Percentiles rank a stretch among this genome's conserved stretches.
phyloP scores from a whole-genome alignment of 331 rosid genomes.

The Phaseolus coccineus region DNA sequence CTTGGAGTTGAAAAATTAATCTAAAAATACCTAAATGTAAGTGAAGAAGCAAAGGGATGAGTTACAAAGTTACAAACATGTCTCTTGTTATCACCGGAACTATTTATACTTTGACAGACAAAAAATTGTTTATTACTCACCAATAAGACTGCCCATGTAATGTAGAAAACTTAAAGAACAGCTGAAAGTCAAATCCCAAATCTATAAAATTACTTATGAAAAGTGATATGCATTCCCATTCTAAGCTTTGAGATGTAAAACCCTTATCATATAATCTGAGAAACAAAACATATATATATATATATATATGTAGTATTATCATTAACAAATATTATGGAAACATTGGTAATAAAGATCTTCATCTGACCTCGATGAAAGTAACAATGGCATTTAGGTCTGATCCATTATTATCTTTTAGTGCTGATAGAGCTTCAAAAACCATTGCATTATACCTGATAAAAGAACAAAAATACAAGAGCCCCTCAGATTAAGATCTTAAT shows the following conservation, averaged over 20 bases:
- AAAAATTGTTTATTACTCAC: neutral
- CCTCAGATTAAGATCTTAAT: conserved; percentile 17
- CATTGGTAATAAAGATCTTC: neutral
- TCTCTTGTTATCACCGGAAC: neutral
- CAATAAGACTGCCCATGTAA: neutral
- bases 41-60: neutral
- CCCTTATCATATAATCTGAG: neutral
- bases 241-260: neutral
- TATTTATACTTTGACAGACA: neutral
- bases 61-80: neutral
- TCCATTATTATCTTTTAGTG: conserved; percentile 57
- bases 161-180: conserved; percentile 24
- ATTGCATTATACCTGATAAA: conserved; percentile 56
- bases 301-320: neutral
- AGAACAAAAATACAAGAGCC: conserved; percentile 19
- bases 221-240: neutral
- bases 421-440: conserved; percentile 63
- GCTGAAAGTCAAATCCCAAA: conserved; percentile 22
- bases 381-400: conserved; percentile 60
- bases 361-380: conserved; percentile 59
- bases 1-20: conserved; percentile 13
- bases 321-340: neutral
- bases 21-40: neutral
- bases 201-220: neutral
- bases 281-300: neutral